Base-by-base conservation (phyloP, 495 filamentous ascomycete genomes). In the Tuber umbilicatum region DNA sequence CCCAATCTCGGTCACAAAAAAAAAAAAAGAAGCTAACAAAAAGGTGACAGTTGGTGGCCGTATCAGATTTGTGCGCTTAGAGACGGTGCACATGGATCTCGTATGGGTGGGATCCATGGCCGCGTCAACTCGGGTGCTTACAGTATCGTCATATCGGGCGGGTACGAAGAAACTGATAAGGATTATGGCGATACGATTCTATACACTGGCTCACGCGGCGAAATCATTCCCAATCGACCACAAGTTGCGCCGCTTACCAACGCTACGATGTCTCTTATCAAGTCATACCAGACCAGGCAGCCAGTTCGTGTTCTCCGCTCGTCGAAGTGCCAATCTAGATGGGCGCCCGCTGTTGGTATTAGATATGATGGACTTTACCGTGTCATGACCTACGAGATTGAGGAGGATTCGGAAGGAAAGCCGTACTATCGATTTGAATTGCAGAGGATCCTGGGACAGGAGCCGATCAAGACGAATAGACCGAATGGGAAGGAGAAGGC, bases 361-460 rank as follows among this genome's bases (percentile, higher is more conserved):
- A 78, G 87, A 0, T 89, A 89, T 70, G 87, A 89, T 73, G 87
- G 87, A 0, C 78, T 88, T 5, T 89, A 89, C 72, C 75, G 72
- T 2, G 86, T 89, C 5, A 50, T 76, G 2, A 42, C 76, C 73
- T 70, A 70, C 5, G 35, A 45, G 35, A 42, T 72, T 75, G 0
- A 84, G 84, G 19, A 79, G 74, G 60, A 83, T 79, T 23, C 68
- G 21, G 6, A 81, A 1, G 50, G 73, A 2, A 12, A 87, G 81
- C 74, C 76, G 0, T 87, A 84, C 42, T 81, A 84, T n/a, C 81
- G 83, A n/a, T 88, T 88, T 78, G 77, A 79, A 35, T 81, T 88
- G 19, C 23, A 70, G 27, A 78, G 87, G n/a, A 70, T 80, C 0
- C 19, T 72, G 0, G 79, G 69, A 0, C 86, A 87, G 74, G 42